Base-by-base conservation (phyloP, 2,329 filamentous ascomycete species). In the Thielaviopsis punctulata region DNA sequence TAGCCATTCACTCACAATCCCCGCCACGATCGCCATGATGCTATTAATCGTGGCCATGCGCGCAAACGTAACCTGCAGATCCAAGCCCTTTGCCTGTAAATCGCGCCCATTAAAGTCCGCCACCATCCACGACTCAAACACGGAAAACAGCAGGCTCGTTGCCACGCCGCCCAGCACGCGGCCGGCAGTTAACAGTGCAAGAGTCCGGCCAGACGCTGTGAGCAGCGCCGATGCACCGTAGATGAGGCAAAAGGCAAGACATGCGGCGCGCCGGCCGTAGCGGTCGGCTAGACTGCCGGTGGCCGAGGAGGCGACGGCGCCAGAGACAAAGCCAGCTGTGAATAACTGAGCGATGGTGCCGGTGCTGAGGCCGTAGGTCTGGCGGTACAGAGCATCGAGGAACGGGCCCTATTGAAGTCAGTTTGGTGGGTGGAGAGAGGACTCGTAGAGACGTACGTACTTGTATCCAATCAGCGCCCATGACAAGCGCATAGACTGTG, bases 51-150 rank as follows among this genome's bases (percentile, higher is more conserved):
- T 75, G 30, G 75, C 71, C n/a, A 75, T 63, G 45, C 72, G 73
- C 60, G 76, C 78, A 53, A 74, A 57, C 4, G 69, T 72, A 25
- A 70, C 69, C 53, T 69, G 69, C 48, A 79, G 61, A 27, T 68
- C 67, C 19, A 63, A 62, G 2, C 68, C 69, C 21, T 60, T 62
- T 10, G 65, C 62, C 24, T 65, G 65, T 25, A 73, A 59, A 39
- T 65, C 63, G 43, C 69, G 63, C 51, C 64, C 63, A 55, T 72
- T 68, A 56, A 71, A 76, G 56, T 77, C 74, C 3, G 72, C 69
- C 24, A 80, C 70, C 66, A 80, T 74, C 76, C 76, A 80, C 58
- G 72, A 75, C 61, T 80, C 76, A 56, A 79, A 79, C 4, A 71
- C 73, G 44, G 69, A 76, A 64, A 75, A 79, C 25, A 80, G 66